A percentile compares a stretch with the other conserved stretches of the same genome.
Evolutionary conservation across 2,329 filamentous ascomycete species (phyloP).

Genomic region (Aspergillus hortae): DNA sequence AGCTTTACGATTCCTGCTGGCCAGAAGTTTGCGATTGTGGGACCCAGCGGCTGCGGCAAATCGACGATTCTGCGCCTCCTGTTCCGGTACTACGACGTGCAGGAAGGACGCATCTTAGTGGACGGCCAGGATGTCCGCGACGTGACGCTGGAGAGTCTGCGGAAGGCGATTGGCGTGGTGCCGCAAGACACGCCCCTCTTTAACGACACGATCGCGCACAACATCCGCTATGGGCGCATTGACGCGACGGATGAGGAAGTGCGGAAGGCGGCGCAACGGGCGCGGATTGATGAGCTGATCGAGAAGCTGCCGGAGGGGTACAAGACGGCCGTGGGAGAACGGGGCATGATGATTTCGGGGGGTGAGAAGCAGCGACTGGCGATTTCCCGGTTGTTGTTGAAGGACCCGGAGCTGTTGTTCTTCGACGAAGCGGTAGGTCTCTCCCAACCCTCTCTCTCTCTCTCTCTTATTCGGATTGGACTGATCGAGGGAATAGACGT

Average conservation of each 20-base stretch:
- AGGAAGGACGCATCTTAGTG: slow-evolving; percentile 79
- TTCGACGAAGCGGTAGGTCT: slow-evolving; percentile 77
- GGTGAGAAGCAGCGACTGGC: slow-evolving; percentile 92
- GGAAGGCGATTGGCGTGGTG: slow-evolving; percentile 86
- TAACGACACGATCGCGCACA: slow-evolving; percentile 93
- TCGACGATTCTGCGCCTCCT: slow-evolving; percentile 86
- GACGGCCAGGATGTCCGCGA: slow-evolving; percentile 89
- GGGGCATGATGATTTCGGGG: slow-evolving; percentile 94
- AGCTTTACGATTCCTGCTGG: slow-evolving; percentile 88
- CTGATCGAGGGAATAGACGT: slow-evolving; percentile 52
- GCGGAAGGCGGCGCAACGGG: slow-evolving; percentile 71
- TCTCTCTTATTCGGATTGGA: neutral
- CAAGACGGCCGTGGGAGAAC: slow-evolving; percentile 84
- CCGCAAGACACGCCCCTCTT: slow-evolving; percentile 96
- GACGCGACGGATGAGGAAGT: slow-evolving; percentile 71
- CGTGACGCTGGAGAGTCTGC: slow-evolving; percentile 76
- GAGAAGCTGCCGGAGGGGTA: slow-evolving; percentile 81
- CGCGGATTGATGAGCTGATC: slow-evolving; percentile 81
- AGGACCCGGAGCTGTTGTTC: slow-evolving; percentile 85
- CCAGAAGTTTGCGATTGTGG: slow-evolving; percentile 93
- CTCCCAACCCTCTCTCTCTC: neutral
- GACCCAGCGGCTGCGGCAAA: slow-evolving; percentile 93
- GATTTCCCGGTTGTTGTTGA: slow-evolving; percentile 76
- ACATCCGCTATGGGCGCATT: slow-evolving; percentile 88
- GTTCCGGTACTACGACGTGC: slow-evolving; percentile 91